Evolutionary conservation across 2,329 filamentous ascomycete species (phyloP).

Genomic region (Colletotrichum tamarilloi): DNA sequence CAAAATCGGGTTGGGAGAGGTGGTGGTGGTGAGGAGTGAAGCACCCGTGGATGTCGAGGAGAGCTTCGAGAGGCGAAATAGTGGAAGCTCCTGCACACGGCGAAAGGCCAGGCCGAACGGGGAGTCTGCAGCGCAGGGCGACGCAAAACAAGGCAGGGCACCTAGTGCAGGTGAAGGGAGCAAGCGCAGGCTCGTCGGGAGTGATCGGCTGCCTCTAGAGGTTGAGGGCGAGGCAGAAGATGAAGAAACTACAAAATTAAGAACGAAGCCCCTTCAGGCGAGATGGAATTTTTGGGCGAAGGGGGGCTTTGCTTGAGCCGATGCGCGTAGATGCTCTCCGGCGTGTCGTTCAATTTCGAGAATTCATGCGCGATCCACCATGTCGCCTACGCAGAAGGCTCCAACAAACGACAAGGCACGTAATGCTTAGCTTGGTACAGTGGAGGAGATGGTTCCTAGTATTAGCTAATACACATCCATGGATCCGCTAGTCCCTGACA

Average conservation of each 20-base stretch:
- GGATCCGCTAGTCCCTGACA: too few relatives aligned
- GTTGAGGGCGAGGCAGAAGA: background rate
- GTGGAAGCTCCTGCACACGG: background rate
- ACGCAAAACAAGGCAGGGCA: slow-evolving; percentile 7
- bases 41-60: background rate
- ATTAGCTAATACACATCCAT: too few relatives aligned
- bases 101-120: background rate
- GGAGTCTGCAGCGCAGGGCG: slow-evolving; percentile 11
- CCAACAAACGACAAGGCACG: slow-evolving; percentile 23
- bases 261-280: slow-evolving; percentile 2
- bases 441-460: background rate
- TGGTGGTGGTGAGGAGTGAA: background rate
- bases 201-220: background rate
- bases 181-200: slow-evolving; percentile 8
- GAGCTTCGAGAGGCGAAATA: background rate
- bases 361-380: slow-evolving; percentile 38
- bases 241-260: background rate
- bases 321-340: slow-evolving; percentile 18
- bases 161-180: slow-evolving; percentile 14
- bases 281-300: background rate
- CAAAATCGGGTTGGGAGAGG: background rate
- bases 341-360: slow-evolving; percentile 37
- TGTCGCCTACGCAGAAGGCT: slow-evolving; percentile 16
- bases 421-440: background rate
- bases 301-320: background rate